Evolutionary conservation across 2,329 filamentous ascomycete genomes (phyloP), one percentile per base, ranked within the genome.

Genomic region (Clarireedia paspali): DNA sequence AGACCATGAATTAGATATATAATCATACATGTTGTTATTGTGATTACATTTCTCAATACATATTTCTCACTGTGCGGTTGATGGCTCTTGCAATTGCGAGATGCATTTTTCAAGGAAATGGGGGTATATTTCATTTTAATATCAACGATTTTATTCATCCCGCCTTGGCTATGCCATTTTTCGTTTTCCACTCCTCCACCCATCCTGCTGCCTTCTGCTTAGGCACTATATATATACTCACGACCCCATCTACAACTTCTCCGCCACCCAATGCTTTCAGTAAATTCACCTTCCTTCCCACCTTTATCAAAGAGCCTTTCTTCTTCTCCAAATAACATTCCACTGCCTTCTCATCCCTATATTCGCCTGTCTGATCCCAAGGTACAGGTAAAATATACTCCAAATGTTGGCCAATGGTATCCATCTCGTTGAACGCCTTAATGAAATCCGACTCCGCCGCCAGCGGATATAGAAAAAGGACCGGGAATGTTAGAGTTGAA

Each of bases 291-390:
- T 92, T 94, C 79, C 89, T 91, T 48, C 94, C 92, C 23, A 91
- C 85, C 74, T 95, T 96, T 66, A 96, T 82, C 65, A 99, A 71
- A 0, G 91, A 91, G 0, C 91, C 91, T 0, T 77, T 75, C 4
- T 73, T 73, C 0, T 91, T 97, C 75, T 96, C 91, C 76, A 95
- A 87, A 71, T 89, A 97, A 66, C 89, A 94, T 63, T 96, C 91
- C 4, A 96, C 89, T 0, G 96, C 89, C 0, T 72, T 75, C 0
- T 76, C 75, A 1, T 77, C 64, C 0, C 74, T 80, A 71, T 96
- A 96, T 65, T 83, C 83, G 1, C 78, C 72, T 58, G 78, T 74
- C 15, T 70, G 67, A 65, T 97, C 94, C 94, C 94, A 99, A 12
- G 91, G 90, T 2, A 91, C 72, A 2, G 92, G 92, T 57, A 99